Conservation (phyloP, 2,329 filamentous ascomycete genomes). For the Trichoderma harzianum region DNA sequence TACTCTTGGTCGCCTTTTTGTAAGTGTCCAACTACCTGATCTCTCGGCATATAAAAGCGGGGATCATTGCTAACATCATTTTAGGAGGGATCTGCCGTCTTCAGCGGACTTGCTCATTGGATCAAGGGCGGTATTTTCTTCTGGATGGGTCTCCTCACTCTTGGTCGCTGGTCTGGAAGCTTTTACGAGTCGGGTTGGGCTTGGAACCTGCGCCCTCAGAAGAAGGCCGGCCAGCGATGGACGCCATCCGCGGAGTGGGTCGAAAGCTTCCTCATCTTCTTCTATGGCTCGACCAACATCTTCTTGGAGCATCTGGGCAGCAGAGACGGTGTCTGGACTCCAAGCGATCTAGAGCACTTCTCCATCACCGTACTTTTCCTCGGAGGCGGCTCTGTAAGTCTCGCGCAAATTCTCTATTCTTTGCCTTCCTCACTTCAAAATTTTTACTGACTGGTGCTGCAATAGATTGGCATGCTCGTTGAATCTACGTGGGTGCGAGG, state of each 20-base stretch:
- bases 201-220: slow-evolving; percentile 78
- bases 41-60: background rate
- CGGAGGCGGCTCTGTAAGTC: slow-evolving; percentile 76
- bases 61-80: background rate
- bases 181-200: slow-evolving; percentile 92
- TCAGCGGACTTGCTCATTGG: slow-evolving; percentile 87
- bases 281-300: slow-evolving; percentile 85
- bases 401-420: background rate
- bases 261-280: slow-evolving; percentile 85
- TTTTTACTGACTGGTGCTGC: background rate
- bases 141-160: slow-evolving; percentile 82
- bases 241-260: slow-evolving; percentile 81
- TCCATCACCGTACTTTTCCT: slow-evolving; percentile 94
- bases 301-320: slow-evolving; percentile 85
- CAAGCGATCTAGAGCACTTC: slow-evolving; percentile 84
- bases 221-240: slow-evolving; percentile 54
- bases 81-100: slow-evolving; percentile 65
- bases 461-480: slow-evolving; percentile 74
- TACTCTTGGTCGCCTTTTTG: slow-evolving; percentile 79
- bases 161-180: slow-evolving; percentile 86
- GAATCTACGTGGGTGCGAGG: slow-evolving; percentile 70
- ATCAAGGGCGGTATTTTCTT: slow-evolving; percentile 95
- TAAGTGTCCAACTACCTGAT: slow-evolving; percentile 45
- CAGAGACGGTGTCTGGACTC: slow-evolving; percentile 67
- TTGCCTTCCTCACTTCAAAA: no score